Conservation (phyloP, 176 grass and related monocot species). For the Phoenix roebelenii region DNA sequence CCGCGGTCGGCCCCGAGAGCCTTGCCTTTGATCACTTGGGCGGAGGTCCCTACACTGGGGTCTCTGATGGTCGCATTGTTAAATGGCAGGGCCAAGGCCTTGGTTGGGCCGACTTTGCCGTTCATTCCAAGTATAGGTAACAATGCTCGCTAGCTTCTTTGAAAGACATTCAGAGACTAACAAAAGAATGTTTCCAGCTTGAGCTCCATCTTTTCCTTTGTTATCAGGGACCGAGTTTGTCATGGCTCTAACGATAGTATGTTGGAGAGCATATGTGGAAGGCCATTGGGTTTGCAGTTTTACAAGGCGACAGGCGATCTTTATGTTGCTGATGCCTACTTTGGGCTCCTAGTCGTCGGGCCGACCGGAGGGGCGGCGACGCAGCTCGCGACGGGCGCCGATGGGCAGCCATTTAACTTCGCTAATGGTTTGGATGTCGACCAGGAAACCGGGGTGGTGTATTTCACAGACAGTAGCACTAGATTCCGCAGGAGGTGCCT, state of each 20-base stretch:
- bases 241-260: constrained; percentile 2
- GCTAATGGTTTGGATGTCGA: constrained; percentile 78
- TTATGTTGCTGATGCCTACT: constrained; percentile 88
- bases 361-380: constrained; percentile 39
- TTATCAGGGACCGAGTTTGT: constrained; percentile 24
- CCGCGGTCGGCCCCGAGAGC: constrained; percentile 73
- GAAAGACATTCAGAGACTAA: too few species aligned
- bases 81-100: constrained; percentile 37
- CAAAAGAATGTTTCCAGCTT: too few species aligned
- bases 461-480: constrained; percentile 87
- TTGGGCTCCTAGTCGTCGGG: constrained; percentile 52
- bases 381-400: constrained; percentile 42
- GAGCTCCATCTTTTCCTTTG: too few species aligned
- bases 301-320: constrained; percentile 46
- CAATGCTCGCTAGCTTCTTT: not conserved
- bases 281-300: constrained; percentile 79
- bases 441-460: constrained; percentile 66
- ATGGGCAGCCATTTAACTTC: constrained; percentile 60
- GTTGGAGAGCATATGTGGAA: constrained; percentile 70
- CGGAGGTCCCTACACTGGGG: constrained; percentile 65
- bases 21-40: constrained; percentile 66
- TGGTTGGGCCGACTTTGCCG: constrained; percentile 65
- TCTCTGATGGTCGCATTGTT: constrained; percentile 73
- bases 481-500: constrained; percentile 42
- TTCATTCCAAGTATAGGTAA: constrained; percentile 38